phyloP scores from a whole-genome alignment of 352 stramenopile genomes.

The Globisporangium megalacanthum region DNA sequence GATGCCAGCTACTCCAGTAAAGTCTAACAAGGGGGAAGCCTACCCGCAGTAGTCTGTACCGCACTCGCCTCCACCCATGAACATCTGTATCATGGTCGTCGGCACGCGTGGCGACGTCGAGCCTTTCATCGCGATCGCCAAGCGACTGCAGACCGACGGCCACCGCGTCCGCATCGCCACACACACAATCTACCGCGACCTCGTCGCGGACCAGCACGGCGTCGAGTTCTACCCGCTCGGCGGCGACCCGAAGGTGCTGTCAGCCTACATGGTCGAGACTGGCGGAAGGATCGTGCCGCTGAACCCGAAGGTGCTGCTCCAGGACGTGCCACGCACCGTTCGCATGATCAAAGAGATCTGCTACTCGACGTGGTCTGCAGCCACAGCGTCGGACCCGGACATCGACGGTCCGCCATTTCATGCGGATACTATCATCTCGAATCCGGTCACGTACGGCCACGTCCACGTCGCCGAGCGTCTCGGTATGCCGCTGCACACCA shows the following conservation, averaged over 20 bases:
- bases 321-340: constrained; percentile 80
- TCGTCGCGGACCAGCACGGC: constrained; percentile 55
- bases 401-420: constrained; percentile 62
- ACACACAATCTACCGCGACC: constrained; percentile 83
- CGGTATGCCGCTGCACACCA: constrained; percentile 90
- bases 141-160: constrained; percentile 73
- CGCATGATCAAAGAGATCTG: constrained; percentile 90
- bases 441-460: constrained; percentile 90
- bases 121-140: constrained; percentile 84
- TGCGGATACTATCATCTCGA: constrained; percentile 93
- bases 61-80: constrained; percentile 28
- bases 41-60: not conserved
- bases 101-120: constrained; percentile 86
- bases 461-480: constrained; percentile 91
- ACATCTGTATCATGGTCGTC: constrained; percentile 87
- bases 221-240: constrained; percentile 80
- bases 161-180: constrained; percentile 91
- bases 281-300: constrained; percentile 66
- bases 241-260: constrained; percentile 69
- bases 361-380: constrained; percentile 84
- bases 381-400: constrained; percentile 71
- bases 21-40: no score
- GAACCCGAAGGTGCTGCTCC: constrained; percentile 53
- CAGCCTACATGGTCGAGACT: constrained; percentile 91
- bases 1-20: no score